These are phyloP conservation scores for Colletotrichum sojae DNA, from an alignment of 2,329 filamentous ascomycete genomes.

Conservation along the genomic window DNA sequence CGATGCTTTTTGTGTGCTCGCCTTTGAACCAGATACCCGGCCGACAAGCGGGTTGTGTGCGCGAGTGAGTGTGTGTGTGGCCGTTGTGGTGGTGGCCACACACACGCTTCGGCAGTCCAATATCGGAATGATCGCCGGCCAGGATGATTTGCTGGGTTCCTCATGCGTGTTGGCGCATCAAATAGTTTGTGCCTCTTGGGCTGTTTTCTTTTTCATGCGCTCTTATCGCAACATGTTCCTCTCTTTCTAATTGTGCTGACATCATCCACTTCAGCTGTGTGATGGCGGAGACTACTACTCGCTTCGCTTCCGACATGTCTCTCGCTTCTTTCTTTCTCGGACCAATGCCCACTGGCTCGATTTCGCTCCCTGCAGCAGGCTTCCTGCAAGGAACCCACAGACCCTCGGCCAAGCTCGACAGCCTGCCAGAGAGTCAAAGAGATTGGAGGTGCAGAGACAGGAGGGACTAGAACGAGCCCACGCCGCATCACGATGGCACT, in stretches of 20 bases:
- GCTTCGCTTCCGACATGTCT: constrained; percentile 19
- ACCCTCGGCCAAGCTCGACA: constrained; percentile 27
- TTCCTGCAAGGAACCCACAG: constrained; percentile 24
- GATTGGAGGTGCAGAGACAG: constrained; percentile 37
- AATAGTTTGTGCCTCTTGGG: constrained; percentile 28
- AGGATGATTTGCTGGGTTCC: constrained; percentile 14
- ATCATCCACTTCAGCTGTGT: constrained; percentile 34
- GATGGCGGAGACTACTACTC: not conserved
- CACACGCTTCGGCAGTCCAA: constrained; percentile 8
- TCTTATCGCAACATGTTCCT: constrained; percentile 26
- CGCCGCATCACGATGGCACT: constrained; percentile 30
- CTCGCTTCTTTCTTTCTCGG: not conserved
- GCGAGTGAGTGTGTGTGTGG: not conserved
- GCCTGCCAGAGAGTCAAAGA: constrained; percentile 27
- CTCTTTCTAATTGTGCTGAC: constrained; percentile 32
- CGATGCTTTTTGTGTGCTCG: constrained; percentile 24
- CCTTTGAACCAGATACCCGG: not conserved
- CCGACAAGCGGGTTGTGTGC: not conserved
- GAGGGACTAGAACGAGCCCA: constrained; percentile 31
- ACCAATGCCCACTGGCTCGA: not conserved
- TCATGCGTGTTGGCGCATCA: constrained; percentile 20
- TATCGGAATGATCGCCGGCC: constrained; percentile 26
- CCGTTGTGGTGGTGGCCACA: constrained; percentile 25
- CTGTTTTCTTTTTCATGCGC: constrained; percentile 30
- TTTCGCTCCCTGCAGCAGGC: constrained; percentile 10